These are phyloP conservation scores for Schwanniomyces etchellsii DNA, from an alignment of 1,139 yeast genomes.

Conservation along the genomic window DNA sequence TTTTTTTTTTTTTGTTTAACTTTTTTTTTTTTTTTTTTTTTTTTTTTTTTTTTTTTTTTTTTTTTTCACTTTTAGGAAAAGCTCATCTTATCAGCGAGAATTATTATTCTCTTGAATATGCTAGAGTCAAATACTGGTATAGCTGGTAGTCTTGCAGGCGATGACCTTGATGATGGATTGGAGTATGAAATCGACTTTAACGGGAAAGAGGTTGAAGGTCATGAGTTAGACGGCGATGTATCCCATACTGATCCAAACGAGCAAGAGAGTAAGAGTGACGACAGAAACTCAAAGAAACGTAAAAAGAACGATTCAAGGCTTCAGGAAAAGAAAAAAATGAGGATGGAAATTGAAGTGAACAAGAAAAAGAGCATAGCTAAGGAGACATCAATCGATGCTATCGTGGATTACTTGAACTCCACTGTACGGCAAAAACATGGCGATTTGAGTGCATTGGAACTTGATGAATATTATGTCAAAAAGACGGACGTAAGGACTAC, in stretches of 20 bases:
- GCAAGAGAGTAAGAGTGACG: constrained; percentile 10
- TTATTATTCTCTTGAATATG: too few relatives aligned
- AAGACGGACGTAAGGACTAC: constrained; percentile 47
- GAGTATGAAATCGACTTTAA: constrained; percentile 45
- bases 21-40: too few relatives aligned
- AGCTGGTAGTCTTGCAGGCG: too few relatives aligned
- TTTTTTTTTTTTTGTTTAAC: too few relatives aligned
- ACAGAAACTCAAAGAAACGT: constrained; percentile 18
- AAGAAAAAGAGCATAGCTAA: constrained; percentile 45
- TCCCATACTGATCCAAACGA: constrained; percentile 3
- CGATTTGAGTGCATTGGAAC: constrained; percentile 58
- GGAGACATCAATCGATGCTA: constrained; percentile 44
- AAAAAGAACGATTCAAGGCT: constrained; percentile 27
- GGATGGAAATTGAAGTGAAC: constrained; percentile 53
- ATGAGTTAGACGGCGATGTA: constrained; percentile 8
- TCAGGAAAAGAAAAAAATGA: constrained; percentile 48
- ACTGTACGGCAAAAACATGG: constrained; percentile 46
- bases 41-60: too few relatives aligned
- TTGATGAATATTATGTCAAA: constrained; percentile 51
- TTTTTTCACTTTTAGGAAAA: too few relatives aligned
- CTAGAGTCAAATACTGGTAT: too few relatives aligned
- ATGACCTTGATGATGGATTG: constrained; percentile 67
- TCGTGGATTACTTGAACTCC: constrained; percentile 55
- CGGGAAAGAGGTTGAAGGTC: constrained; percentile 9
- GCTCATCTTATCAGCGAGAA: too few relatives aligned